Conservation (phyloP, 2,329 filamentous ascomycete species). For the Hypoxylon sp. region DNA sequence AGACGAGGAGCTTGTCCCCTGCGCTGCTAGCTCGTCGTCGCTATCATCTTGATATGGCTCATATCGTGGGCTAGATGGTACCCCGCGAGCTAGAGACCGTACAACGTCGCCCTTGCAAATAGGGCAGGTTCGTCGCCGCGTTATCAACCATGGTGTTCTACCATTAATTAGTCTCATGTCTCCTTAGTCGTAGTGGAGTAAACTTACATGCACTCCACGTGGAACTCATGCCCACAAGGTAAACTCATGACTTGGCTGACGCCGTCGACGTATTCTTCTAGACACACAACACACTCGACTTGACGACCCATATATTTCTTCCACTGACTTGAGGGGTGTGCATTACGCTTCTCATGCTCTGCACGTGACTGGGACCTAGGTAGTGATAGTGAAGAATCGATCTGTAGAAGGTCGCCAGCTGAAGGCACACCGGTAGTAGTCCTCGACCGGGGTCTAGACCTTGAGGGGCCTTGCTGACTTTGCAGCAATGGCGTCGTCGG, state of each 20-base stretch:
- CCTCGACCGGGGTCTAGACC: constrained; percentile 73
- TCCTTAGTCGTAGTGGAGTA: background rate
- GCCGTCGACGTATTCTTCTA: constrained; percentile 96
- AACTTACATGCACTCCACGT: constrained; percentile 97
- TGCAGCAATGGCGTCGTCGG: constrained; percentile 86
- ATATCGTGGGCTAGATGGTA: constrained; percentile 66
- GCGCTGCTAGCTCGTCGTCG: constrained; percentile 57
- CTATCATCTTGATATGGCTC: constrained; percentile 70
- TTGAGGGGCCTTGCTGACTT: constrained; percentile 60
- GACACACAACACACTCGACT: constrained; percentile 94
- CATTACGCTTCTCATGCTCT: constrained; percentile 65
- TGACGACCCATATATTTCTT: constrained; percentile 77
- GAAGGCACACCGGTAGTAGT: constrained; percentile 74
- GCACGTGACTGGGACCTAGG: constrained; percentile 55
- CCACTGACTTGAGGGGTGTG: constrained; percentile 66
- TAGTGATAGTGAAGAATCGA: constrained; percentile 60
- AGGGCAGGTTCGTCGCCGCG: constrained; percentile 93
- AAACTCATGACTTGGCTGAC: constrained; percentile 96
- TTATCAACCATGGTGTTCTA: constrained; percentile 97
- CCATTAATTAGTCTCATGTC: constrained; percentile 46
- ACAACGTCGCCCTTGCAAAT: constrained; percentile 99
- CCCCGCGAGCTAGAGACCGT: constrained; percentile 71
- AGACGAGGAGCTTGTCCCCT: constrained; percentile 46
- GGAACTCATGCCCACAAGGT: constrained; percentile 97
- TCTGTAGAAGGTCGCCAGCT: constrained; percentile 62